Evolutionary conservation across 202 grass and related monocot species (phyloP), one percentile per base, ranked within the genome.

Genomic region (Carex sylvatica): DNA sequence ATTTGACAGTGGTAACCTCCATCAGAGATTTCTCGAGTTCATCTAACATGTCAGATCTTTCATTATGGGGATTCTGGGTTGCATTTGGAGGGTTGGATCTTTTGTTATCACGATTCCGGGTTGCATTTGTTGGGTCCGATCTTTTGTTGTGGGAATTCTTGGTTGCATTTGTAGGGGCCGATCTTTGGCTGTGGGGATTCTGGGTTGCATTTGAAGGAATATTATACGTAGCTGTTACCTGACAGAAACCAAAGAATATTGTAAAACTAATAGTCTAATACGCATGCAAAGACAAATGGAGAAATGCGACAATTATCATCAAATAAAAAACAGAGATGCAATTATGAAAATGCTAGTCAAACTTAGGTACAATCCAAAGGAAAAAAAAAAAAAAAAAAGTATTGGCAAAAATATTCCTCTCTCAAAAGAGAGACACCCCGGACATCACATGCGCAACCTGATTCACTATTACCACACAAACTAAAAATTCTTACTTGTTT

Each of bases 301-400:
- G 36, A 38, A 38, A 38, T 38, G 5, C 0, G 10, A 12, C 9
- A 9, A 20, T 69, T 20, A 18, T 38, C 19, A 47, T 47, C 9
- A 12, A 61, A 69, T 69, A 40, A 40, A 16, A 68, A 69, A 35
- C 15, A 42, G 33, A 40, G 6, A 19, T 61, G 22, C 65, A 69
- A 67, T 69, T 42, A 70, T 70, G 66, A 18, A 70, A 69, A 69
- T 69, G 35, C 33, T 69, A 19, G 62, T 65, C 24, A 10, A 65
- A 60, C 56, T 60, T 60, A 22, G n/a, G 20, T 19, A 60, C n/a
- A 60, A 60, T 9, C 7, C 56, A 60, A 60, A 61, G 7, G 59
- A 23, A 61, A 3, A 19, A 61, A 9, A n/a, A 60, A 59, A 23
- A 61, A 3, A 19, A 61, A 9, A n/a, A 60, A 59, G 36, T 38